Evolutionary conservation across 176 grass and related monocot genomes (phyloP).

Genomic region (Lolium multiflorum): DNA sequence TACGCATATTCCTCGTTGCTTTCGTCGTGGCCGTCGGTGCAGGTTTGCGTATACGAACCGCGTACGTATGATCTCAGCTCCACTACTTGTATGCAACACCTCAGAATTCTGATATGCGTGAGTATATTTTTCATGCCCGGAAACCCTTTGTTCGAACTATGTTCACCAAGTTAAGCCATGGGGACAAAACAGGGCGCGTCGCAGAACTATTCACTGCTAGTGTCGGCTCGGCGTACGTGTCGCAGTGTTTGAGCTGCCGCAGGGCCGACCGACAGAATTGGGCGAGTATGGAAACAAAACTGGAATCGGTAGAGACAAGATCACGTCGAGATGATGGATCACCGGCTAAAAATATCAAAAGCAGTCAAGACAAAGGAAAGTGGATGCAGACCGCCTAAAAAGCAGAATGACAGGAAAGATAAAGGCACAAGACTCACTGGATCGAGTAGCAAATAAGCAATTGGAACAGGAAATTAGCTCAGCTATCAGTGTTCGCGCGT

Average conservation of each 20-base stretch:
- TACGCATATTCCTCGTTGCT: neutral
- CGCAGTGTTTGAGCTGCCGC: neutral
- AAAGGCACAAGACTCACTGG: neutral
- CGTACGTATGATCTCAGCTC: neutral
- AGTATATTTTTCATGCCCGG: no score
- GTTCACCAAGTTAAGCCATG: neutral
- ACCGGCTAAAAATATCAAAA: slow-evolving; percentile 11
- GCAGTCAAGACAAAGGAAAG: neutral
- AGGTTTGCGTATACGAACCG: neutral
- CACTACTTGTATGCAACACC: no score
- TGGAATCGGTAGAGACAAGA: slow-evolving; percentile 12
- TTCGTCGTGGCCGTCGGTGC: slow-evolving; percentile 3
- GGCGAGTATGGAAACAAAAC: neutral
- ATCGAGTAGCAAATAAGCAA: neutral
- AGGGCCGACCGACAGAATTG: neutral
- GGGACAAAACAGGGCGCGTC: neutral
- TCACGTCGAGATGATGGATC: slow-evolving; percentile 28
- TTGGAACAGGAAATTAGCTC: neutral
- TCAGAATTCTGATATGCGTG: no score
- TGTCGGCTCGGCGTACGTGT: neutral
- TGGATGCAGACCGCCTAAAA: neutral
- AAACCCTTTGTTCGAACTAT: no score
- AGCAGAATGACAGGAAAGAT: neutral
- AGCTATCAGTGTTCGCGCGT: neutral
- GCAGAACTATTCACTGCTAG: neutral